Evolutionary conservation across 2,329 filamentous ascomycete species (phyloP).

Genomic region (Penicillium sp.): DNA sequence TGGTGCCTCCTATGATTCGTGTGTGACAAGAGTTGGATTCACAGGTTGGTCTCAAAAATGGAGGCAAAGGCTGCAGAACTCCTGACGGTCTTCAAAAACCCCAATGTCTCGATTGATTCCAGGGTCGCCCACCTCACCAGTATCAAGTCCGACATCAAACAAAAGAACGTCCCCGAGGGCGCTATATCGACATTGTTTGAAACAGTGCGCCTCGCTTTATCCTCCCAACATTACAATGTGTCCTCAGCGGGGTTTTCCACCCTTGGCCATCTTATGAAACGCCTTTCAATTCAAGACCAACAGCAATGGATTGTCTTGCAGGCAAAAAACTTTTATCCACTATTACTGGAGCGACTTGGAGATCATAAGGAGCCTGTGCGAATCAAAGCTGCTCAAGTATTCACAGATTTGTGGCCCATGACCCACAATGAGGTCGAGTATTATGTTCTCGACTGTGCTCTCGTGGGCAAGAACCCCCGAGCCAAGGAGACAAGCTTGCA

Average conservation of each 20-base stretch:
- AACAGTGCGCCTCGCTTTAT: constrained; percentile 70
- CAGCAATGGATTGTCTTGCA: constrained; percentile 67
- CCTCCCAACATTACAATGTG: constrained; percentile 72
- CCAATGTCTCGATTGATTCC: constrained; percentile 65
- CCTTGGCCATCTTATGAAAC: constrained; percentile 81
- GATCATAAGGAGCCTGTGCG: constrained; percentile 86
- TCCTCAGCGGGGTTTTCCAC: constrained; percentile 82
- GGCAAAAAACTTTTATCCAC: constrained; percentile 66
- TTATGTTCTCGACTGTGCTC: constrained; percentile 71
- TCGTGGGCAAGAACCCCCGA: constrained; percentile 75
- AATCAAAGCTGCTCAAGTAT: constrained; percentile 67
- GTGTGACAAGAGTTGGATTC: constrained; percentile 10
- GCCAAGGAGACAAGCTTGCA: constrained; percentile 81
- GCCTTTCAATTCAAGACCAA: constrained; percentile 79
- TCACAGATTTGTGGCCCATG: constrained; percentile 72
- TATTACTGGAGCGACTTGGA: constrained; percentile 79
- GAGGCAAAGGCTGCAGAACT: constrained; percentile 56
- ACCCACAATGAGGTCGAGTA: constrained; percentile 73
- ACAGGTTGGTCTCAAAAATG: constrained; percentile 43
- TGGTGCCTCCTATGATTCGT: constrained; percentile 16
- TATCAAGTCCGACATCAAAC: constrained; percentile 86
- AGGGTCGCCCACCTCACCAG: constrained; percentile 69
- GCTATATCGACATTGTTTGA: constrained; percentile 75
- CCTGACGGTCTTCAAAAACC: constrained; percentile 55
- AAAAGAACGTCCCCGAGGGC: constrained; percentile 77